Conservation (phyloP, 2,329 filamentous ascomycete species). For the Pestalotiopsis sp. region DNA sequence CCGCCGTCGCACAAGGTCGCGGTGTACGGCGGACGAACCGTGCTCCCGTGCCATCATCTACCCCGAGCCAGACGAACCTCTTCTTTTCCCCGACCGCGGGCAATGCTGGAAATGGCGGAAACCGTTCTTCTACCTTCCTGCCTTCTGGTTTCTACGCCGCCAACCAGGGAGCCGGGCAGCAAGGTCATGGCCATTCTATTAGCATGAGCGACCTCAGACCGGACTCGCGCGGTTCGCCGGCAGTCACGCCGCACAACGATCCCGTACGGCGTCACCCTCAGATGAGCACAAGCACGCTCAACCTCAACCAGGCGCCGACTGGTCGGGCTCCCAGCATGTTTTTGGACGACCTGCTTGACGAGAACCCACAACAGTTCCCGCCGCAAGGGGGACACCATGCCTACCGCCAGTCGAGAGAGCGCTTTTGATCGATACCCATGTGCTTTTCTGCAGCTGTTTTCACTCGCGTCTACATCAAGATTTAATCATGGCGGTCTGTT, state of each 20-base stretch:
- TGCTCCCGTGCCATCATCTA: conserved; percentile 55
- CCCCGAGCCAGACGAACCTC: conserved; percentile 69
- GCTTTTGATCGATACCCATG: conserved; percentile 16
- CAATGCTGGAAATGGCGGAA: conserved; percentile 53
- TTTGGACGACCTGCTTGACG: conserved; percentile 86
- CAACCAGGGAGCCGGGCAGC: conserved; percentile 54
- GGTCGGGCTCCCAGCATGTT: conserved; percentile 85
- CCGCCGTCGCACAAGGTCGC: conserved; percentile 50
- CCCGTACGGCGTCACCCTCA: conserved; percentile 40
- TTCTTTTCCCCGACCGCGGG: conserved; percentile 96
- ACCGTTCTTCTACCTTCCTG: conserved; percentile 78
- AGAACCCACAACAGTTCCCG: conserved; percentile 60
- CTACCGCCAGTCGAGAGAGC: conserved; percentile 27
- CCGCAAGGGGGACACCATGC: conserved; percentile 33
- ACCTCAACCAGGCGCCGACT: conserved; percentile 65
- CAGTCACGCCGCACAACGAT: conserved; percentile 42
- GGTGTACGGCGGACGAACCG: conserved; percentile 54
- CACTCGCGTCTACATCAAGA: neutral
- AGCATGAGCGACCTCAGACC: conserved; percentile 64
- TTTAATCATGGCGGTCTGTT: neutral
- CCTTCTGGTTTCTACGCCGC: conserved; percentile 91
- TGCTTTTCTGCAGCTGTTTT: neutral
- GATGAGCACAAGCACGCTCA: conserved; percentile 66
- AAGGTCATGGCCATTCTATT: conserved; percentile 55
- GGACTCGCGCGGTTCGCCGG: conserved; percentile 65